A percentile compares a stretch with the other conserved stretches of the same genome.
These are phyloP conservation scores for Hypoxylon rubiginosum DNA, from an alignment of 2,329 filamentous ascomycete species.

Conservation along the genomic window DNA sequence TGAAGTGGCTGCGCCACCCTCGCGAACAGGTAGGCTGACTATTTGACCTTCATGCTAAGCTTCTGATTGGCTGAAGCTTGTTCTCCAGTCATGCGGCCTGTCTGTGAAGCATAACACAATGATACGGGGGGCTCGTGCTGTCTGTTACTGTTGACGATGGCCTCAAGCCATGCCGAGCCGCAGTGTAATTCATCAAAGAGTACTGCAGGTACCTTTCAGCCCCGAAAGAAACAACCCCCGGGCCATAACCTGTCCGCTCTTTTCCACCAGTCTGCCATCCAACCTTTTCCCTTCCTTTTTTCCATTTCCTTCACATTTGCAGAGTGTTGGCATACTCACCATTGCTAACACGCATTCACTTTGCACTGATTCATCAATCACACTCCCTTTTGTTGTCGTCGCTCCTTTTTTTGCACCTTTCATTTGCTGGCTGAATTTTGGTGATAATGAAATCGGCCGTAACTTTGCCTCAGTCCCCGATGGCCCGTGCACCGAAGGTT, in stretches of 20 bases:
- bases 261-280: neutral
- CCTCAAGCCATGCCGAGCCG: conserved; percentile 5
- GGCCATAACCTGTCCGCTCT: too few relatives aligned
- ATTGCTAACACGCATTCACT: neutral
- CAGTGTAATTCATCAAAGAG: neutral
- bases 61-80: conserved; percentile 32
- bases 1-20: conserved; percentile 32
- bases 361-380: neutral
- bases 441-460: neutral
- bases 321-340: neutral
- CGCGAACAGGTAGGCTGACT: conserved; percentile 20
- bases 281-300: neutral
- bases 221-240: too few relatives aligned
- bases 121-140: neutral
- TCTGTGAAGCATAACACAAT: neutral
- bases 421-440: neutral
- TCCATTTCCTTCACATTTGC: neutral
- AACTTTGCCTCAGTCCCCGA: neutral
- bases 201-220: neutral
- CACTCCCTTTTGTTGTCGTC: neutral
- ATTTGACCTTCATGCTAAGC: conserved; percentile 16
- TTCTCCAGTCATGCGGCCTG: neutral
- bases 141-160: conserved; percentile 2
- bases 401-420: neutral
- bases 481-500: neutral